Base-by-base conservation (phyloP, 768 basidiomycete species). In the Asterophora lycoperdoides region DNA sequence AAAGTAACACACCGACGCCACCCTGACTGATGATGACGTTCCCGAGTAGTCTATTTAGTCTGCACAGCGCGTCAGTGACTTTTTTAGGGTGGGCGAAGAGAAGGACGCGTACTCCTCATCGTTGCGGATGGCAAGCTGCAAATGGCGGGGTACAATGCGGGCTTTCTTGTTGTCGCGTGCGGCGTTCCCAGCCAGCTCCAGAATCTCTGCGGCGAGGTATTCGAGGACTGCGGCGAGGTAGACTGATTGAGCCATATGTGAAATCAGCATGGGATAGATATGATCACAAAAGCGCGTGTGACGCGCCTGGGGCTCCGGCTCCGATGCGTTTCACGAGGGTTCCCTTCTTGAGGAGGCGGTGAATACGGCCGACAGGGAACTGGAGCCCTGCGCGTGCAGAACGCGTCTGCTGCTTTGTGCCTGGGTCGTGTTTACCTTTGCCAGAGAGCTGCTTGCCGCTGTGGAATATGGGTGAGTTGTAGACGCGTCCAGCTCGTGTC, bases 161-260 rank as follows among this genome's bases (percentile, higher is more conserved):
- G 79, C 77, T 74, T 87, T 89, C 73, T 87, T 86, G 73, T 88
- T 83, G 62, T 89, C 86, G 52, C 83, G 79, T 41, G 88, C 86
- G 30, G 82, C 80, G 59, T 81, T 83, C 4, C 90, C 90, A 46
- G 90, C 88, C 38, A 92, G 74, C 67, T 93, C 90, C 44, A 92
- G 78, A 60, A 93, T 83, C 67, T 93, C 91, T 23, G 90, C 91
- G 5, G 83, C 79, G 32, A 93, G 78, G 66, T 93, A 93, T 67
- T 93, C 91, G 20, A 93, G 77, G 46, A 92, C 89, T 44, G 87
- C 87, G 49, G 89, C 83, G 49, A 90, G 79, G 68, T 89, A 91
- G 42, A 90, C 90, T 84, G 48, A 15, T 9, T 13, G 1, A 23
- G 5, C 14, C 23, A 23, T 23, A n/a, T n/a, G n/a, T 23, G 23